phyloP scores from a whole-genome alignment of 2,329 filamentous ascomycete genomes.

The Rhynchosporium graminicola region DNA sequence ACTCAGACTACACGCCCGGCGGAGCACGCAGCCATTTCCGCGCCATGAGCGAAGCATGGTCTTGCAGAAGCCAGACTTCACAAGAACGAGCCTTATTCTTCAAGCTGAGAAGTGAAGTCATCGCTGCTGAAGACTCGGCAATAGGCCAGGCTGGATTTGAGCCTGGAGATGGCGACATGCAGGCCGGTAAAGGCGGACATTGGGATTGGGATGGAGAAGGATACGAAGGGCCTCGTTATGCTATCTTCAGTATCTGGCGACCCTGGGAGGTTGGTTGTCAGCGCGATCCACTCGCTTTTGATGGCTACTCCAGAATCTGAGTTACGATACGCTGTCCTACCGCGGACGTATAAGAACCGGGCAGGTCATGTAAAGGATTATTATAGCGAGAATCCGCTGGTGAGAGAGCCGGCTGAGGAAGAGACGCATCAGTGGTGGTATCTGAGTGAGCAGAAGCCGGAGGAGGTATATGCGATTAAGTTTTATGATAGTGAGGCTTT shows the following conservation, averaged over 20 bases:
- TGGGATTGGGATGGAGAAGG: slow-evolving; percentile 12
- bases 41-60: slow-evolving; percentile 1
- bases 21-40: slow-evolving; percentile 8
- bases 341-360: slow-evolving; percentile 6
- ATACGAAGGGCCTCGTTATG: slow-evolving; percentile 11
- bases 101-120: slow-evolving; percentile 1
- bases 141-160: not conserved
- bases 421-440: slow-evolving; percentile 1
- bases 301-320: not conserved
- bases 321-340: not conserved
- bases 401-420: not conserved
- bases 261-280: slow-evolving; percentile 13
- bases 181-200: slow-evolving; percentile 9
- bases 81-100: slow-evolving; percentile 9
- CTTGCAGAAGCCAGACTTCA: not conserved
- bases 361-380: slow-evolving; percentile 10
- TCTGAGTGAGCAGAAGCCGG: slow-evolving; percentile 11
- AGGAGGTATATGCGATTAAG: slow-evolving; percentile 11
- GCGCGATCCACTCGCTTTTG: slow-evolving; percentile 4
- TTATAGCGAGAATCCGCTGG: slow-evolving; percentile 14
- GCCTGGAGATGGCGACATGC: not conserved
- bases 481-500: slow-evolving; percentile 15
- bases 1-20: slow-evolving; percentile 2
- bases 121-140: slow-evolving; percentile 1
- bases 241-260: slow-evolving; percentile 12